A percentile compares a stretch with the other conserved stretches of the same genome.
Evolutionary conservation across 805 yeast species (phyloP).

Genomic region (Dipodascus albidus): DNA sequence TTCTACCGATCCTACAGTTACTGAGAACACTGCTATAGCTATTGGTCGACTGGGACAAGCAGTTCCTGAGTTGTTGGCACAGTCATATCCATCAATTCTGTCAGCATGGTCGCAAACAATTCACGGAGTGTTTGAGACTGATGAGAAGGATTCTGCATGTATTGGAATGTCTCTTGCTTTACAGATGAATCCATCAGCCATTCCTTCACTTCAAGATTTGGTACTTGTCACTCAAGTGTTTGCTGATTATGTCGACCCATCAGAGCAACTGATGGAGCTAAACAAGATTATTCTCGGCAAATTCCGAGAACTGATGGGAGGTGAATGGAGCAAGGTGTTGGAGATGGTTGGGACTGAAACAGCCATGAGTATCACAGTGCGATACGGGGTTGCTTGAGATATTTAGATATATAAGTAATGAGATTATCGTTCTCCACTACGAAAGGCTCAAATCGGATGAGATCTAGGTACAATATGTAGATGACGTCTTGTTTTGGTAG

Average conservation of each 20-base stretch:
- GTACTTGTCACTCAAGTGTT: slow-evolving; percentile 14
- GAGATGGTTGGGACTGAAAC: slow-evolving; percentile 1
- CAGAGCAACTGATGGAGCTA: slow-evolving; percentile 19
- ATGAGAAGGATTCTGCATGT: slow-evolving; percentile 81
- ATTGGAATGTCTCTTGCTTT: slow-evolving; percentile 71
- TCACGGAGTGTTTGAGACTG: slow-evolving; percentile 58
- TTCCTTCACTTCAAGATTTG: slow-evolving; percentile 21
- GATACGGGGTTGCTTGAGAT: background rate
- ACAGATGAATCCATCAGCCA: slow-evolving; percentile 52
- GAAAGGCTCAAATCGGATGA: background rate
- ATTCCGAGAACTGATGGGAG: slow-evolving; percentile 4
- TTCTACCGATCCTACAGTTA: slow-evolving; percentile 43
- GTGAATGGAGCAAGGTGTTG: background rate
- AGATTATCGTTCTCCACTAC: too few relatives aligned
- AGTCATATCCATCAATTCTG: slow-evolving; percentile 46
- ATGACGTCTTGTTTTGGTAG: too few relatives aligned
- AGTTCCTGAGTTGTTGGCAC: slow-evolving; percentile 46
- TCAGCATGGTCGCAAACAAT: slow-evolving; percentile 63
- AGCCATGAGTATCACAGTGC: background rate
- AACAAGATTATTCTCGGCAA: slow-evolving; percentile 18
- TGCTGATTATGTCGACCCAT: slow-evolving; percentile 23
- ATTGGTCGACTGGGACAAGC: slow-evolving; percentile 73
- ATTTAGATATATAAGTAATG: too few relatives aligned
- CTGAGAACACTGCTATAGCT: slow-evolving; percentile 84
- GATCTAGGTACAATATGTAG: background rate